Base-by-base conservation (phyloP, 2,329 filamentous ascomycete genomes). In the Chalaropsis ovoidea region DNA sequence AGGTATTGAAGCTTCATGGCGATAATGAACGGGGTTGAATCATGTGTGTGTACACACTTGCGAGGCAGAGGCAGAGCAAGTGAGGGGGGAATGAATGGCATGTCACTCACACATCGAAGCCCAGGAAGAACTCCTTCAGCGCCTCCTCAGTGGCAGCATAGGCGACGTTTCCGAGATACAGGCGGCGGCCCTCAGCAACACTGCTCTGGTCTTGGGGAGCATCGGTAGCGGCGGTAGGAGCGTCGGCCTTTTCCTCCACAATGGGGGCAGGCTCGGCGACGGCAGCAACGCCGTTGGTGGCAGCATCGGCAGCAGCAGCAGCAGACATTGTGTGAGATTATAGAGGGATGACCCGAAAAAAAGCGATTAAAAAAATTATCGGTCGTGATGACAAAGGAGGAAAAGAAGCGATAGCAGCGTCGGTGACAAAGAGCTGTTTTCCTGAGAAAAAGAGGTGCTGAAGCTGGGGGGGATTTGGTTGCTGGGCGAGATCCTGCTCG, bases 71-170 rank as follows among this genome's bases (percentile, higher is more conserved):
- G 8, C 35, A 39, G 35, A 45, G 13, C 39, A 49, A 27, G 45
- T 2, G 63, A 41, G 63, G 61, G 8, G 35, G 22, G 35, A 19
- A 3, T 31, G 43, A 41, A 65, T 10, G 56, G 19, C 27, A 61
- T 19, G 31, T 35, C 15, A 89, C 93, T 85, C 85, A 99, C 94
- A 99, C 90, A 83, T 94, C 88, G 85, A 96, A 97, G 80, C 87
- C 89, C 85, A 94, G 93, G 88, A 99, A 99, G 86, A 99, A 99
- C 74, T 94, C 89, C 85, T 95, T 96, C 85, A 99, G 90, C 87
- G 96, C 91, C 88, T 89, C 94, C 89, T 97, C 94, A 79, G 91
- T 96, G 87, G 94, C 97, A 87, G 93, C 92, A 80, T 99, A 99
- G 75, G 94, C 94, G 86, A 99, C 89, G 85, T 99, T 99, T 84